A percentile compares a stretch with the other conserved stretches of the same genome.
These are phyloP conservation scores for Epichloe glyceriae DNA, from an alignment of 2,329 filamentous ascomycete genomes.

Conservation along the genomic window DNA sequence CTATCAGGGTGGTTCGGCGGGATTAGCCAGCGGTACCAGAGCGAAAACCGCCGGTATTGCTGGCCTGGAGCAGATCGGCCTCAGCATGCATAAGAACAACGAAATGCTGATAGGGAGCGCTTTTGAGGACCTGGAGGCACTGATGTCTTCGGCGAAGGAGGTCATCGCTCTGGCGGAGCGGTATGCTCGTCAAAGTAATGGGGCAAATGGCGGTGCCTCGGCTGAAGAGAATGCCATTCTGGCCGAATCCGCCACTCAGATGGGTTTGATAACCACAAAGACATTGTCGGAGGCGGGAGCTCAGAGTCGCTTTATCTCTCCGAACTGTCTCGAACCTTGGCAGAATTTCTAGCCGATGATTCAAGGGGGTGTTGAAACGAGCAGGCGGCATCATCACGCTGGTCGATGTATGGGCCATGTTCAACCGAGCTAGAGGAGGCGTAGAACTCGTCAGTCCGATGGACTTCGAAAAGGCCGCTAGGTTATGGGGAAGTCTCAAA, in stretches of 20 bases:
- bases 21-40: slow-evolving; percentile 18
- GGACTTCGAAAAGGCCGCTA: slow-evolving; percentile 83
- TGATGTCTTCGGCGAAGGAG: slow-evolving; percentile 96
- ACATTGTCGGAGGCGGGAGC: slow-evolving; percentile 69
- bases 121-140: slow-evolving; percentile 88
- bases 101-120: slow-evolving; percentile 84
- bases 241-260: slow-evolving; percentile 63
- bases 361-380: slow-evolving; percentile 58
- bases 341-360: slow-evolving; percentile 83
- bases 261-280: slow-evolving; percentile 87
- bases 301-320: slow-evolving; percentile 80
- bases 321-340: slow-evolving; percentile 70
- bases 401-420: slow-evolving; percentile 86
- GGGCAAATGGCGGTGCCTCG: slow-evolving; percentile 44
- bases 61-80: slow-evolving; percentile 72
- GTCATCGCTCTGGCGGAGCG: slow-evolving; percentile 86
- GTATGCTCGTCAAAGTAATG: slow-evolving; percentile 57
- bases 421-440: slow-evolving; percentile 84
- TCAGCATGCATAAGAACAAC: slow-evolving; percentile 82
- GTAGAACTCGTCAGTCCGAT: slow-evolving; percentile 86
- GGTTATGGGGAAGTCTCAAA: slow-evolving; percentile 75
- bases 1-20: slow-evolving; percentile 14
- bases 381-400: slow-evolving; percentile 82
- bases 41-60: slow-evolving; percentile 73
- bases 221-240: slow-evolving; percentile 63